A percentile compares a stretch with the other conserved stretches of the same genome.
These are phyloP conservation scores for Microcyclosporella mali DNA, from an alignment of 2,329 filamentous ascomycete species.

Conservation along the genomic window DNA sequence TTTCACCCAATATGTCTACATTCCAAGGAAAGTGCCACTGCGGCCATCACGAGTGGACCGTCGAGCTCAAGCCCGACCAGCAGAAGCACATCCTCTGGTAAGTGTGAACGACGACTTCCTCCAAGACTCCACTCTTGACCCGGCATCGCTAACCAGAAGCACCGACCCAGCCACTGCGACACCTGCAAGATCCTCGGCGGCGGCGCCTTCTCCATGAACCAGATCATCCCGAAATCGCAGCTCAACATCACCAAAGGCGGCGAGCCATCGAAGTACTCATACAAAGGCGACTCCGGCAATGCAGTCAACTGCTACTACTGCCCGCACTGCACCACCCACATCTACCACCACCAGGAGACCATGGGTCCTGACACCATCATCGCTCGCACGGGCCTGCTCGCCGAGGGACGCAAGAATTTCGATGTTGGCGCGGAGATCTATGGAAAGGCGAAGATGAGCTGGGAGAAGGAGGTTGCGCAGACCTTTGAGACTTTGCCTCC, in stretches of 20 bases:
- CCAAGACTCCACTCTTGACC: background rate
- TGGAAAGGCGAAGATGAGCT: slow-evolving; percentile 46
- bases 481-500: slow-evolving; percentile 44
- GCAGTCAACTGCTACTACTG: slow-evolving; percentile 54
- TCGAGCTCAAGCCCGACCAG: slow-evolving; percentile 43
- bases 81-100: slow-evolving; percentile 41
- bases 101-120: no score
- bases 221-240: slow-evolving; percentile 45
- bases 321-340: slow-evolving; percentile 50
- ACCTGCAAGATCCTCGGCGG: slow-evolving; percentile 51
- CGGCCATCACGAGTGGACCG: slow-evolving; percentile 48
- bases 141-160: slow-evolving; percentile 17
- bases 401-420: slow-evolving; percentile 43
- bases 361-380: slow-evolving; percentile 48
- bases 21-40: slow-evolving; percentile 51
- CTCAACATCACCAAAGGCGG: slow-evolving; percentile 49
- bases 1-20: slow-evolving; percentile 33
- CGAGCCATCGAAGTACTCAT: slow-evolving; percentile 47
- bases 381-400: slow-evolving; percentile 46
- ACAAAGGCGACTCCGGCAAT: slow-evolving; percentile 50
- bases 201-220: slow-evolving; percentile 49
- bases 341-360: slow-evolving; percentile 51
- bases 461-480: slow-evolving; percentile 48
- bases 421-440: slow-evolving; percentile 50
- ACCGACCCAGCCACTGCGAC: slow-evolving; percentile 45